A percentile compares a stretch with the other conserved stretches of the same genome.
Evolutionary conservation across 371 early-diverging fungal species (phyloP).

Genomic region (Syncephalastrum racemosum): DNA sequence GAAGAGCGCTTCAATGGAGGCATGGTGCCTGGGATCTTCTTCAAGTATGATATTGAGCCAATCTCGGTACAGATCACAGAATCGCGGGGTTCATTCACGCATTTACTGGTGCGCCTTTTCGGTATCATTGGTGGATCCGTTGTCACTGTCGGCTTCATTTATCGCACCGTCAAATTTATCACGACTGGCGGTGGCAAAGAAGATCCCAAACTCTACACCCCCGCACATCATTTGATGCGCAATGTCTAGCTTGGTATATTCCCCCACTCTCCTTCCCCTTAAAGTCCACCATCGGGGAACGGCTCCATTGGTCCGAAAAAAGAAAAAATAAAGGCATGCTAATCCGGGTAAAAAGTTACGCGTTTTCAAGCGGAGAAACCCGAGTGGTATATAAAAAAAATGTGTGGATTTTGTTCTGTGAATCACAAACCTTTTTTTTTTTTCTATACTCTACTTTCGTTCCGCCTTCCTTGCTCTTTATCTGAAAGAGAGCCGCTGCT

Average conservation of each 20-base stretch:
- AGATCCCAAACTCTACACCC: conserved; percentile 38
- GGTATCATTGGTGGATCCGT: conserved; percentile 87
- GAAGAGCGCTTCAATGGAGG: conserved; percentile 30
- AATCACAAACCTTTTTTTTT: conserved; percentile 1
- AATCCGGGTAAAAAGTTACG: conserved; percentile 2
- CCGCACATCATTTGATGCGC: conserved; percentile 36
- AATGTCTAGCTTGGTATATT: conserved; percentile 20
- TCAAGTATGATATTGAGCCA: conserved; percentile 91
- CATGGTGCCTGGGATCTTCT: conserved; percentile 68
- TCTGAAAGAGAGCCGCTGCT: no score
- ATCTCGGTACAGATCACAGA: conserved; percentile 82
- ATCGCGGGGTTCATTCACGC: conserved; percentile 56
- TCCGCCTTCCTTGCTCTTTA: no score
- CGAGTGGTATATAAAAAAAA: not conserved
- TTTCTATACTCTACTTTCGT: no score
- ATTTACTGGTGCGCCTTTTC: conserved; percentile 83
- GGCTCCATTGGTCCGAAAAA: no score
- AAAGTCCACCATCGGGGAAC: not conserved
- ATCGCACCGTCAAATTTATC: conserved; percentile 36
- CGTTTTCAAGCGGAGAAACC: conserved; percentile 3
- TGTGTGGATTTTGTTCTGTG: not conserved
- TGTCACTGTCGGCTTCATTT: conserved; percentile 59
- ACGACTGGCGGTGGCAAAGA: conserved; percentile 42
- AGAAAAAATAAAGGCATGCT: conserved; percentile 3
- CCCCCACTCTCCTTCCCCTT: not conserved